phyloP scores from a whole-genome alignment of 2,329 filamentous ascomycete genomes.

The Pezicula radicicola region DNA sequence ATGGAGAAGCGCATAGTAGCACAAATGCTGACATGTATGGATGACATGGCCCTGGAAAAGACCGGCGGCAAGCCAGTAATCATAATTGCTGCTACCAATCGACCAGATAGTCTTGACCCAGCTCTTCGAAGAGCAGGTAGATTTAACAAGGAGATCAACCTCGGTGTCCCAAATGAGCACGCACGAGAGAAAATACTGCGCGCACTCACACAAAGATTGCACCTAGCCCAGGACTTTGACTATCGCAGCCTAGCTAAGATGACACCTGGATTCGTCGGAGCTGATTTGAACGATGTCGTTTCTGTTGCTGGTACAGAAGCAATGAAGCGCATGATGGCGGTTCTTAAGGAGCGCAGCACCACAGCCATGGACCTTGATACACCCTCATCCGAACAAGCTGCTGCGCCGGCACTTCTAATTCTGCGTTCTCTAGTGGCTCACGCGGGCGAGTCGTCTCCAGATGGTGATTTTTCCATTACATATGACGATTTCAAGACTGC shows the following conservation, averaged over 20 bases:
- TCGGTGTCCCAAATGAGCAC: constrained; percentile 79
- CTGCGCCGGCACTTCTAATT: constrained; percentile 34
- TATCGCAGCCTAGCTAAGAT: constrained; percentile 72
- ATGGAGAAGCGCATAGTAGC: constrained; percentile 87
- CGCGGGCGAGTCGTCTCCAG: constrained; percentile 46
- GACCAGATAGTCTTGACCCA: constrained; percentile 81
- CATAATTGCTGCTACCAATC: constrained; percentile 87
- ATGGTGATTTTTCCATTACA: constrained; percentile 55
- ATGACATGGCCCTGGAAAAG: constrained; percentile 69
- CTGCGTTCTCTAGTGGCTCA: constrained; percentile 51
- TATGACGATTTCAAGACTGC: constrained; percentile 72
- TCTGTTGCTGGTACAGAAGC: constrained; percentile 33
- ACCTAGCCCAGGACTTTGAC: constrained; percentile 67
- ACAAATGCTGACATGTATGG: constrained; percentile 84
- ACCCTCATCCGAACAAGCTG: constrained; percentile 2
- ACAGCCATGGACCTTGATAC: constrained; percentile 30
- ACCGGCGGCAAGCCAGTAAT: constrained; percentile 78
- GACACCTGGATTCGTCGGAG: constrained; percentile 91
- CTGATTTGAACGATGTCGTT: constrained; percentile 72
- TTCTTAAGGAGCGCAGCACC: constrained; percentile 23
- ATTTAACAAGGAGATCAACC: constrained; percentile 82
- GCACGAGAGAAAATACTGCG: constrained; percentile 76
- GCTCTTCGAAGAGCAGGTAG: constrained; percentile 69
- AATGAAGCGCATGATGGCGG: constrained; percentile 33
- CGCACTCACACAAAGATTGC: constrained; percentile 65